These are phyloP conservation scores for Lentinus brumalis DNA, from an alignment of 768 basidiomycete genomes.

Conservation along the genomic window DNA sequence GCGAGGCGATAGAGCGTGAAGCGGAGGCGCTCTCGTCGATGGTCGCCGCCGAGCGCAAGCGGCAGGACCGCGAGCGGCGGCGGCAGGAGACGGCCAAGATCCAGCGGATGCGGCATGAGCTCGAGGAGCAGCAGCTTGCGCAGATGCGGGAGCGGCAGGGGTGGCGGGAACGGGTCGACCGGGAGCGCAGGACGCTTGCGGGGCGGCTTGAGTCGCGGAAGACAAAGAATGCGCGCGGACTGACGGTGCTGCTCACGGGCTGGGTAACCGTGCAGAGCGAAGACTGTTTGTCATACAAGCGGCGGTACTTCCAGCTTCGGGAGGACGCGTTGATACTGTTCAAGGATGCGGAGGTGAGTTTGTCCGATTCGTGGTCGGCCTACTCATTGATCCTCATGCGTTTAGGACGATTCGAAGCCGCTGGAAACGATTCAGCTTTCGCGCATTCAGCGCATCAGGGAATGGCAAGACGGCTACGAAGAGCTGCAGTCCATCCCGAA, in stretches of 20 bases:
- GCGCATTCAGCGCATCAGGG: slow-evolving; percentile 27
- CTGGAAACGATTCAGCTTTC: slow-evolving; percentile 25
- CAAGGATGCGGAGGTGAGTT: slow-evolving; percentile 33
- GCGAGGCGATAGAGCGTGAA: slow-evolving; percentile 25
- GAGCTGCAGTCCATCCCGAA: slow-evolving; percentile 34
- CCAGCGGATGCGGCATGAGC: slow-evolving; percentile 28
- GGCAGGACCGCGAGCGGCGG: slow-evolving; percentile 27
- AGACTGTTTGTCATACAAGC: slow-evolving; percentile 32
- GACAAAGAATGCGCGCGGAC: slow-evolving; percentile 8
- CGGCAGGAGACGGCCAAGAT: slow-evolving; percentile 27
- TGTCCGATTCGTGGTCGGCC: not conserved
- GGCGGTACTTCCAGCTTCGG: slow-evolving; percentile 34
- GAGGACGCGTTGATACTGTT: slow-evolving; percentile 27
- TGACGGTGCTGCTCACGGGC: slow-evolving; percentile 25
- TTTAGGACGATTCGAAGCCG: slow-evolving; percentile 24
- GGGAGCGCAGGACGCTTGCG: slow-evolving; percentile 21
- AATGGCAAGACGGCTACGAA: slow-evolving; percentile 33
- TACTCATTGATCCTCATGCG: slow-evolving; percentile 1
- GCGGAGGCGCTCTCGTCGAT: slow-evolving; percentile 25
- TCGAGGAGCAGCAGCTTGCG: slow-evolving; percentile 10
- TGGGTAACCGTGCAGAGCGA: slow-evolving; percentile 35
- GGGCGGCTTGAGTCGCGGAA: slow-evolving; percentile 20
- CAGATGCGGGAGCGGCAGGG: slow-evolving; percentile 22
- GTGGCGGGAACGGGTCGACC: slow-evolving; percentile 22
- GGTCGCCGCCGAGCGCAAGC: slow-evolving; percentile 23